Evolutionary conservation across 306 rosid species (phyloP), one percentile per base, ranked within the genome.

Genomic region (Inga laurina): DNA sequence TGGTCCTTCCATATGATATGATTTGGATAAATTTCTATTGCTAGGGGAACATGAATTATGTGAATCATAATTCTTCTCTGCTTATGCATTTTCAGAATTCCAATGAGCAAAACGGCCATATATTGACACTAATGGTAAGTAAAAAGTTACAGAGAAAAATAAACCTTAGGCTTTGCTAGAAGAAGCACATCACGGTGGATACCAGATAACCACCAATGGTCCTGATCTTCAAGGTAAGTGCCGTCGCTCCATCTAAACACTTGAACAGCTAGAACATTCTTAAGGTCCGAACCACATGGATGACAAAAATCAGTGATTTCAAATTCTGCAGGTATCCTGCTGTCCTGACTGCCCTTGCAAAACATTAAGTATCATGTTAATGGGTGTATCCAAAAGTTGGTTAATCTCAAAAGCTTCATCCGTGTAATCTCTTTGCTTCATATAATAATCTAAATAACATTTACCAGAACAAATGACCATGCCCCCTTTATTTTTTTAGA

Each of bases 211-310:
- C 98, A 87, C 98, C 99, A 96, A 34, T 96, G 99, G 76, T 96
- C 99, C 89, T 96, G 98, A 85, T 96, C 99, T 89, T 96, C 99
- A 68, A 96, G 97, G 86, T 96, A 96, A 84, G 93, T 84, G 22
- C 99, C 99, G 76, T 96, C 99, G 70, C 99, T 93, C 98, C 98
- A 96, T 92, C 94, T 89, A 69, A 89, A 83, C 62, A 96, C 99
- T 91, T 96, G 99, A 87, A 96, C 98, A 43, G 98, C 97, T 64
- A 96, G 83, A 81, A 92, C 87, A 79, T 96, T 93, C 92, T 89
- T 81, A 67, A 78, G 80, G 61, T 91, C 85, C 19, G 94, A 89
- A 77, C 92, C 96, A 48, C 83, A 88, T 11, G 97, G 92, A 86
- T 92, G 90, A 84, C 97, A 93, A 83, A 91, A 90, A 72, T 96